These are phyloP conservation scores for Albifimbria verrucaria DNA, from an alignment of 2,329 filamentous ascomycete genomes.

Conservation along the genomic window DNA sequence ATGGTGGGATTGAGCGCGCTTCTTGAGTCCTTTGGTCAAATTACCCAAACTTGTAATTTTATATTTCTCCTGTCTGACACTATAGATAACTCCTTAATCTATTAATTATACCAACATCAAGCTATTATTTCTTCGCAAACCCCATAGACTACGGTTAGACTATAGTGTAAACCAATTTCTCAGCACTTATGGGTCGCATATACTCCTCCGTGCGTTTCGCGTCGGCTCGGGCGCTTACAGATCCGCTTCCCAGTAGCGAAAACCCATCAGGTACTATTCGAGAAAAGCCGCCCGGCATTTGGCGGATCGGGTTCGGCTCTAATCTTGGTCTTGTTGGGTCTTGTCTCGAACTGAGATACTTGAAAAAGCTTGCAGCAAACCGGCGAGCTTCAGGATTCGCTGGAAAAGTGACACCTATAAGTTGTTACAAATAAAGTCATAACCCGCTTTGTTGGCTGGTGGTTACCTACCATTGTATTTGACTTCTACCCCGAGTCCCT, in stretches of 20 bases:
- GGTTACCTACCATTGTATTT: slow-evolving; percentile 29
- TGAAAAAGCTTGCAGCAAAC: slow-evolving; percentile 33
- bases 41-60: too few relatives aligned
- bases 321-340: slow-evolving; percentile 6
- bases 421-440: neutral
- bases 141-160: too few relatives aligned
- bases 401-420: slow-evolving; percentile 8
- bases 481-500: slow-evolving; percentile 36
- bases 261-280: slow-evolving; percentile 24
- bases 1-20: slow-evolving; percentile 13
- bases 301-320: slow-evolving; percentile 24
- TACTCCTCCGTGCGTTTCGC: slow-evolving; percentile 19
- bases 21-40: too few relatives aligned
- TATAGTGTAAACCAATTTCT: slow-evolving; percentile 32
- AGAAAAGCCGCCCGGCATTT: slow-evolving; percentile 28
- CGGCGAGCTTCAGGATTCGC: slow-evolving; percentile 17
- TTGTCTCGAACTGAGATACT: slow-evolving; percentile 24
- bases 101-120: too few relatives aligned
- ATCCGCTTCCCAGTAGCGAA: slow-evolving; percentile 16
- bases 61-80: too few relatives aligned
- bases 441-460: slow-evolving; percentile 8
- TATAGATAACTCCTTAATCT: too few relatives aligned
- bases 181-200: slow-evolving; percentile 36
- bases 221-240: slow-evolving; percentile 18
- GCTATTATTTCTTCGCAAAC: too few relatives aligned